Percentiles rank a stretch among this genome's conserved stretches.
Conservation (phyloP, 306 rosid species). For the Acmispon strigosus region DNA sequence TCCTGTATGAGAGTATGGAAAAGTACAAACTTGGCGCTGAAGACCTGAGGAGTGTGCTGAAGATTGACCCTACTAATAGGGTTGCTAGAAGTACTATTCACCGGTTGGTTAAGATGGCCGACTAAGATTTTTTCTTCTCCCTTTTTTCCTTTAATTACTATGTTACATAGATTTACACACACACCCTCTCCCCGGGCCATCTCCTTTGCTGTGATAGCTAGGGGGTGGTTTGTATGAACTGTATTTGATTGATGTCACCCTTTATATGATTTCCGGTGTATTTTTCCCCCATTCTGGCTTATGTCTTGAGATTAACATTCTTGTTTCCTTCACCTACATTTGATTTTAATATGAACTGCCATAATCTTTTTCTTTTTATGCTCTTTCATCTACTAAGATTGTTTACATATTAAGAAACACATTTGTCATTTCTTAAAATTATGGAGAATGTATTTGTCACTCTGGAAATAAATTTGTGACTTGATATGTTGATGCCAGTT, state of each 20-base stretch:
- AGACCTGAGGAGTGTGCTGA: slow-evolving; percentile 83
- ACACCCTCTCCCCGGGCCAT: slow-evolving; percentile 10
- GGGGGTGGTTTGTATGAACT: slow-evolving; percentile 24
- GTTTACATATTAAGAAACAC: slow-evolving; percentile 13
- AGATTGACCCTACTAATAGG: slow-evolving; percentile 83
- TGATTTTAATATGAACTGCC: slow-evolving; percentile 12
- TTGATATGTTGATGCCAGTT: neutral
- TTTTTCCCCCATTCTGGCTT: slow-evolving; percentile 17
- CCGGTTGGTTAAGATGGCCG: slow-evolving; percentile 82
- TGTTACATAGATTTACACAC: slow-evolving; percentile 17
- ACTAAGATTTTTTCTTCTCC: slow-evolving; percentile 29
- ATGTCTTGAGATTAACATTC: slow-evolving; percentile 28
- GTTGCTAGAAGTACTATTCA: slow-evolving; percentile 93
- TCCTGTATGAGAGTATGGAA: slow-evolving; percentile 94
- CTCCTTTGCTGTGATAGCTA: slow-evolving; percentile 1
- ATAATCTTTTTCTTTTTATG: slow-evolving; percentile 10
- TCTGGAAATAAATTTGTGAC: neutral
- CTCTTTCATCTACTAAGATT: neutral
- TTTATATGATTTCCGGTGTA: slow-evolving; percentile 24
- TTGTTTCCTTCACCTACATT: slow-evolving; percentile 15
- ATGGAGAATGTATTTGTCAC: neutral
- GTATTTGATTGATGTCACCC: slow-evolving; percentile 9
- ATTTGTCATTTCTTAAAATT: neutral
- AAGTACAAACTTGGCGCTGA: slow-evolving; percentile 96
- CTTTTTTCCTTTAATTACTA: neutral